Conservation (phyloP, 345 rosid genomes). For the Gossypium thurberi region DNA sequence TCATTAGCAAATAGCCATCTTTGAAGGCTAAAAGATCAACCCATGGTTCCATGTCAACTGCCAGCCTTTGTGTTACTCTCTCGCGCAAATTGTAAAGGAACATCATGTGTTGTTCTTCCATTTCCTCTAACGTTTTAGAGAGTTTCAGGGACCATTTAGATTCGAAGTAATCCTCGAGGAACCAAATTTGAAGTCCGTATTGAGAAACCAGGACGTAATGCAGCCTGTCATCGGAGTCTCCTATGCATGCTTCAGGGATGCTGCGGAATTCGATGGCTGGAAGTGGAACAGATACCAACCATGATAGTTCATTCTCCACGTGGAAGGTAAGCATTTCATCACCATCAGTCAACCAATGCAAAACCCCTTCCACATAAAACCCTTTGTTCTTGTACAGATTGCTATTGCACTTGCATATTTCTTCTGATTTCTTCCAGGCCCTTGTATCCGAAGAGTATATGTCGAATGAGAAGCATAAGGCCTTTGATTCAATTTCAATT, state of each 20-base stretch:
- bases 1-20: conserved; percentile 33
- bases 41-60: conserved; percentile 15
- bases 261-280: conserved; percentile 16
- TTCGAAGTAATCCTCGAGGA: conserved; percentile 36
- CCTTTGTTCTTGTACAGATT: conserved; percentile 29
- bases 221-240: conserved; percentile 25
- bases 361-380: conserved; percentile 21
- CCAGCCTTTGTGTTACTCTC: conserved; percentile 5
- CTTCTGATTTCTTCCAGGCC: conserved; percentile 31
- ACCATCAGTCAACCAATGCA: conserved; percentile 38
- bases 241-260: conserved; percentile 31
- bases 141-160: conserved; percentile 28
- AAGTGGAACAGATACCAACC: conserved; percentile 30
- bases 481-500: conserved; percentile 5
- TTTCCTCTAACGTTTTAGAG: conserved; percentile 18
- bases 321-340: conserved; percentile 30
- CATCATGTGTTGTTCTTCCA: conserved; percentile 28
- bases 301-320: conserved; percentile 27
- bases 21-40: conserved; percentile 35
- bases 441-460: conserved; percentile 24
- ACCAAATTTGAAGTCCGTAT: conserved; percentile 34
- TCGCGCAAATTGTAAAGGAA: conserved; percentile 9
- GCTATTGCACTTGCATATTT: conserved; percentile 22
- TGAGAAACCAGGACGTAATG: conserved; percentile 26
- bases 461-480: conserved; percentile 19